phyloP scores from a whole-genome alignment of 768 basidiomycete genomes.

The Suillus variegatus region DNA sequence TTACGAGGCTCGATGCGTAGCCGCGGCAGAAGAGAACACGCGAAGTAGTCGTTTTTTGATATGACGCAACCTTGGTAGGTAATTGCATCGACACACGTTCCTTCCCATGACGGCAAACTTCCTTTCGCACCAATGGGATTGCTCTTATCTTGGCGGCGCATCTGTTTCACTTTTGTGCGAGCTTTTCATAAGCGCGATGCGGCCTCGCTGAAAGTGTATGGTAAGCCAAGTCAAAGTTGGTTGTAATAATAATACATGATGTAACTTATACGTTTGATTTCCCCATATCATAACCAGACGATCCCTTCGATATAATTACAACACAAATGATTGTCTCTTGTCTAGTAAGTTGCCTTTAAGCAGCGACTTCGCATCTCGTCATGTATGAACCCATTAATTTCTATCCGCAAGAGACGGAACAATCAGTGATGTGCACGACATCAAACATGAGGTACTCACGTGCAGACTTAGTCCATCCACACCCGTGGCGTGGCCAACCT shows the following conservation, averaged over 20 bases:
- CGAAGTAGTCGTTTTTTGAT: background rate
- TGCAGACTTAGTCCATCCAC: slow-evolving; percentile 27
- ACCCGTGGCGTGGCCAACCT: slow-evolving; percentile 25
- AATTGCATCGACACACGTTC: background rate
- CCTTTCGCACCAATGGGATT: background rate
- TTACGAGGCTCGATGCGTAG: background rate
- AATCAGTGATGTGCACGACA: background rate
- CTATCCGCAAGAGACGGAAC: slow-evolving; percentile 8
- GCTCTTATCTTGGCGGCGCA: background rate
- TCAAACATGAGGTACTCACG: slow-evolving; percentile 21
- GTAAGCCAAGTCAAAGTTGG: background rate
- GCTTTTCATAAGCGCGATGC: background rate
- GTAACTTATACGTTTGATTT: background rate
- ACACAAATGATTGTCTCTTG: background rate
- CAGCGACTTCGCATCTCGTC: slow-evolving; percentile 1
- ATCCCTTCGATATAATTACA: slow-evolving; percentile 1
- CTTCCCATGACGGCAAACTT: background rate
- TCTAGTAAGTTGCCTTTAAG: background rate
- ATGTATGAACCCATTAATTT: slow-evolving; percentile 24
- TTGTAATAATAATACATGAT: background rate
- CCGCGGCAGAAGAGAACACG: slow-evolving; percentile 1
- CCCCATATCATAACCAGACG: slow-evolving; percentile 1
- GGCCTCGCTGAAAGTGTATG: background rate
- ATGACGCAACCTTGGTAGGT: background rate
- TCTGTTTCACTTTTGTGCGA: background rate